A percentile compares a stretch with the other conserved stretches of the same genome.
Evolutionary conservation across 2,329 filamentous ascomycete genomes (phyloP).

Genomic region (Penicillium sumatraense): DNA sequence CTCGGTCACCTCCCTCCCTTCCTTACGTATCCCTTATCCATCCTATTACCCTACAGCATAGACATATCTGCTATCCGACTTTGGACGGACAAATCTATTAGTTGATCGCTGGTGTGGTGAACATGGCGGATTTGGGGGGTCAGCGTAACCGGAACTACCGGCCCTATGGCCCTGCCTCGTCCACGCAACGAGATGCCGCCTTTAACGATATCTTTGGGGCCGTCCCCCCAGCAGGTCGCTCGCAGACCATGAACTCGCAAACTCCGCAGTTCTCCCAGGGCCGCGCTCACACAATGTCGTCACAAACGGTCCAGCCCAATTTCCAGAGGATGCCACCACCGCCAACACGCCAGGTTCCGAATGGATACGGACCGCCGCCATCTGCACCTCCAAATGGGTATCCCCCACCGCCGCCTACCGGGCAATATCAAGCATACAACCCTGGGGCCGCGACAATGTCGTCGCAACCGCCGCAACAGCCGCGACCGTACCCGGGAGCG

Average conservation of each 20-base stretch:
- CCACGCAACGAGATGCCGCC: slow-evolving; percentile 83
- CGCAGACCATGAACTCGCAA: slow-evolving; percentile 92
- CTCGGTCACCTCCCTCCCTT: slow-evolving; percentile 19
- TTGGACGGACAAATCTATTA: neutral
- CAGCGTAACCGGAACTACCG: slow-evolving; percentile 66
- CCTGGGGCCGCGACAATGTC: slow-evolving; percentile 38
- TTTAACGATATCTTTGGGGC: slow-evolving; percentile 96
- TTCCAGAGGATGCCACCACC: slow-evolving; percentile 48
- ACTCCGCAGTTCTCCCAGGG: slow-evolving; percentile 66
- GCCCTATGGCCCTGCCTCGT: slow-evolving; percentile 58
- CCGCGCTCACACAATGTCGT: slow-evolving; percentile 79
- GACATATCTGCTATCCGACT: slow-evolving; percentile 9
- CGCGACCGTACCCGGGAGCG: slow-evolving; percentile 61
- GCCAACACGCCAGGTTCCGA: slow-evolving; percentile 49
- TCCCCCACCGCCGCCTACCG: slow-evolving; percentile 42
- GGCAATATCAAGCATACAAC: slow-evolving; percentile 45
- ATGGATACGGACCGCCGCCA: slow-evolving; percentile 47
- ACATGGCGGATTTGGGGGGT: slow-evolving; percentile 67
- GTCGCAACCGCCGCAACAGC: slow-evolving; percentile 61
- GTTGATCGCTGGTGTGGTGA: slow-evolving; percentile 15
- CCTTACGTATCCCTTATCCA: neutral
- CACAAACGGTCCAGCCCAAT: slow-evolving; percentile 51
- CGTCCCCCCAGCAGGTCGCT: slow-evolving; percentile 82
- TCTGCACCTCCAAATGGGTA: slow-evolving; percentile 44
- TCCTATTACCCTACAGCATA: slow-evolving; percentile 9